Evolutionary conservation across 164 flowering plant genomes (phyloP).

Genomic region (Chloranthus sessilifolius): DNA sequence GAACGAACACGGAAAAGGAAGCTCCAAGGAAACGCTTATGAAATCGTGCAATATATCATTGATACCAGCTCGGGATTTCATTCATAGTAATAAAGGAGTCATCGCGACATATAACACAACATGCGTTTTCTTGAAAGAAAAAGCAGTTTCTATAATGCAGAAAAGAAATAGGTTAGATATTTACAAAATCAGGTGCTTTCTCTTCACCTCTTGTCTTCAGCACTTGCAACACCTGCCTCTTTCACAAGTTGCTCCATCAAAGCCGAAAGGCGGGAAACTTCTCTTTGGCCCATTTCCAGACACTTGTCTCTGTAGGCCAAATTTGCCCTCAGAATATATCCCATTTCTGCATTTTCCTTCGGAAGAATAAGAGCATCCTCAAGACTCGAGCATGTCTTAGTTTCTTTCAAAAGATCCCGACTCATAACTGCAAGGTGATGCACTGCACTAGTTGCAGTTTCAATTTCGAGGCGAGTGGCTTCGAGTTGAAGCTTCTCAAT

Average conservation of each 20-base stretch:
- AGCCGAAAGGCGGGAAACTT: constrained; percentile 47
- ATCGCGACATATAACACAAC: too few relatives aligned
- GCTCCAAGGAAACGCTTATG: too few relatives aligned
- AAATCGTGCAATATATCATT: too few relatives aligned
- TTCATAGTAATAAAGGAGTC: too few relatives aligned
- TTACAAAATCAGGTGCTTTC: neutral
- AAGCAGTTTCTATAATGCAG: too few relatives aligned
- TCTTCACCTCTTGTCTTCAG: constrained; percentile 8
- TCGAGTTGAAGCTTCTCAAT: constrained; percentile 78
- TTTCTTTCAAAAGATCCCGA: constrained; percentile 43
- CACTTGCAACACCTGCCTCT: constrained; percentile 49
- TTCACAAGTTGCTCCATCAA: constrained; percentile 54
- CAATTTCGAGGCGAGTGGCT: constrained; percentile 71
- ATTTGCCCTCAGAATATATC: neutral
- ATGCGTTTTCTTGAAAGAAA: too few relatives aligned
- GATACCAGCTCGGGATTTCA: too few relatives aligned
- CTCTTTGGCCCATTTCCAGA: constrained; percentile 30
- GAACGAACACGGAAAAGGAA: too few relatives aligned
- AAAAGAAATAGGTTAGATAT: constrained; percentile 11
- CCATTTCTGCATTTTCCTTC: neutral
- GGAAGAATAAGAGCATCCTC: constrained; percentile 29
- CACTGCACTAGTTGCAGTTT: constrained; percentile 78
- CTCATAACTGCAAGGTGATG: constrained; percentile 57
- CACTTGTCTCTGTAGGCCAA: constrained; percentile 5
- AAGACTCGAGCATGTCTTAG: constrained; percentile 26